Base-by-base conservation (phyloP, 2,329 filamentous ascomycete genomes). In the Chaetomium sp. region DNA sequence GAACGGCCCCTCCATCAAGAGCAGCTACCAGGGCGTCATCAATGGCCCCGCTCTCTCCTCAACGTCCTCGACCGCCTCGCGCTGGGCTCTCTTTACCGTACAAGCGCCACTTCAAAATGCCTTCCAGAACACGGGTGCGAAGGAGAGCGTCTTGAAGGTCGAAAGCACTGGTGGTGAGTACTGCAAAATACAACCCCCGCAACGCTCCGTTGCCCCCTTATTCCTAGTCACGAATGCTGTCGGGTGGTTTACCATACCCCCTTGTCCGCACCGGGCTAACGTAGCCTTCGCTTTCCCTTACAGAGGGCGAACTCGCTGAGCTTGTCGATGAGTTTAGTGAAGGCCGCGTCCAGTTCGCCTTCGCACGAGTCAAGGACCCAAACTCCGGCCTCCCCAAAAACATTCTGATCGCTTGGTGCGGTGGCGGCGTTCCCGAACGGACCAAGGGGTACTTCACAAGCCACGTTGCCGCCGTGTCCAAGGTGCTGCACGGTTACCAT, bases 371-470 rank as follows among this genome's bases (percentile, higher is more conserved):
- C 75, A 96, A 91, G 71, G 94, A 99, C 69, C 88, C 91, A 54
- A 99, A 99, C 72, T 89, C 88, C 2, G 77, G 76, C 27, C 82
- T 99, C 12, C 91, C 92, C 49, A 99, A 99, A 77, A 88, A 86
- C 70, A 89, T 95, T 57, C 80, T 99, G 63, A 90, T 99, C 69
- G 91, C 88, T 63, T 99, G 94, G 88, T 99, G 94, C 71, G 94
- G 94, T 63, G 92, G 95, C 68, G 94, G 94, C 65, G 94, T 99
- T 12, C 94, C 94, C n/a, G 94, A 99, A 74, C 81, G 92, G 66
- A 97, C 92, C 59, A 99, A 97, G 75, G 94, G 94, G 62, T 97
- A 97, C 74, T 99, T 99, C 70, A 96, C 90, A 63, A 96, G 91
- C 74, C 92, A 99, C 73, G 77, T 94, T 48, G 86, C 88, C 58